Evolutionary conservation across 371 early-diverging fungal genomes (phyloP), one percentile per base, ranked within the genome.

Genomic region (Actinomortierella ambigua): DNA sequence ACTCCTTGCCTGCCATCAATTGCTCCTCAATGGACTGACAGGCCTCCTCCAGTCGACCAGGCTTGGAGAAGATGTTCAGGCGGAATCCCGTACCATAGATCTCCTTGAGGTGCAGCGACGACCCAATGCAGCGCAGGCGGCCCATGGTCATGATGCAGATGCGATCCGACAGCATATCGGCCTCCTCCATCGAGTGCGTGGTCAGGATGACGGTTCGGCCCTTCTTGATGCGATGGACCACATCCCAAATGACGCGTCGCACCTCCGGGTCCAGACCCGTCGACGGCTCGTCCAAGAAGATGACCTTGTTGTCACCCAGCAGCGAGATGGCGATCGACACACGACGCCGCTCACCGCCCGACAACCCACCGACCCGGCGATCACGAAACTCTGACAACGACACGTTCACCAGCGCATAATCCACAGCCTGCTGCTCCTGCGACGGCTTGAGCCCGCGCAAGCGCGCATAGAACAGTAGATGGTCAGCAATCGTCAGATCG

Each of bases 111-210:
- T 84, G 78, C 34, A 86, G 57, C 2, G 68, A 84, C 6, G 79
- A 69, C 13, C 85, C 90, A 27, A 88, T 53, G 59, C 90, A 90
- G 2, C 88, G 75, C 41, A 91, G 61, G 2, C 81, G 80, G 26
- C 90, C 90, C 28, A 80, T 69, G 23, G 88, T 85, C 88, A 88
- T 89, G 63, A 91, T 90, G 3, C 85, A 88, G 44, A 90, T 88
- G 11, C 65, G 39, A 71, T 76, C 64, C 26, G 82, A 82, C 2
- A 83, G 66, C 22, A 78, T 84, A 64, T 91, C 91, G 17, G 88
- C 90, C 68, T 91, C 92, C 57, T 91, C 92, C 90, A 90, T 88
- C n/a, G 83, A 83, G 50, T 90, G 89, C 0, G 89, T 82, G 13
- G 82, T 85, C 64, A 90, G 57, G 41, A 92, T 75, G 40, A 92